Base-by-base conservation (phyloP, 2,329 filamentous ascomycete species). In the Aspergillus persii region DNA sequence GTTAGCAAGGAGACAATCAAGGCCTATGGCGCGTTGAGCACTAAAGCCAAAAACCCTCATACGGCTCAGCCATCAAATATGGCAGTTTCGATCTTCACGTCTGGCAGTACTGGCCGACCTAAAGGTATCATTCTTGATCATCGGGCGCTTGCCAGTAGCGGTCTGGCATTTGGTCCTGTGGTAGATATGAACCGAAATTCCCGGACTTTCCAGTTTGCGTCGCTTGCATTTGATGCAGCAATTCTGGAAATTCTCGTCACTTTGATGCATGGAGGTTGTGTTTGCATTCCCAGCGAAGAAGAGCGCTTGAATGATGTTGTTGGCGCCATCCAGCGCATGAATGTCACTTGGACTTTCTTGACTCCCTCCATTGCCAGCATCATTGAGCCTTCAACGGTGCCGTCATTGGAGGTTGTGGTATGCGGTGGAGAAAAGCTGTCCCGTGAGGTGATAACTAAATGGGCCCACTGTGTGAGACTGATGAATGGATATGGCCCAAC, bases 401-500 rank as follows among this genome's bases (percentile, higher is more conserved):
- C 64, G 58, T 72, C 72, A 4, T 62, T 83, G 54, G 77, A 80
- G 58, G 74, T 74, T 1, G 69, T 83, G 8, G 71, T 76, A 0
- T 71, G 74, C 15, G 79, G 78, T 48, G 81, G 80, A 44, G 81
- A 83, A 73, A 85, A 89, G 2, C 82, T 96, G 76, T 92, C 90
- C 0, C 83, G 86, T 36, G 83, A 86, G 31, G 90, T 96, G 0
- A 85, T 89, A 46, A 79, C 83, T 0, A 82, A 81, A 50, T 96
- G 93, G 93, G 83, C 81, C 12, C 70, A 71, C 26, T 66, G 63
- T 9, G 71, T 76, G 0, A 74, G 72, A 8, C 63, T 82, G 27
- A 68, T 75, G 56, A 77, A 75, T 53, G 70, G 64, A 12, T 78
- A 78, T 56, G 76, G 76, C 3, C 74, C 76, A 3, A 73, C 74